Conservation (phyloP, 345 rosid genomes). For the Toxicodendron radicans region DNA sequence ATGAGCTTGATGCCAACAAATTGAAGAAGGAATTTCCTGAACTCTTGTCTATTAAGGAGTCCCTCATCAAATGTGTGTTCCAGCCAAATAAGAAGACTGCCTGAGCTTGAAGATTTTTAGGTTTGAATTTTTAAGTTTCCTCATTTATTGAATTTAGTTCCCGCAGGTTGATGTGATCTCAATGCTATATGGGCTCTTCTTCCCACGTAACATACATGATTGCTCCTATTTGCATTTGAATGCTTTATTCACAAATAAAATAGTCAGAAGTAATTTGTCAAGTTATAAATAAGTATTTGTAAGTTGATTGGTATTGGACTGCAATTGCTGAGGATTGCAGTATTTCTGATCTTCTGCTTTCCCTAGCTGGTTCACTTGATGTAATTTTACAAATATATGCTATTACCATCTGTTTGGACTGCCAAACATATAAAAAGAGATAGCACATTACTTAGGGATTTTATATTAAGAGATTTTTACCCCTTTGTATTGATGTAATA, state of each 20-base stretch:
- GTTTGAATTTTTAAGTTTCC: constrained; percentile 24
- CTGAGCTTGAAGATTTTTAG: constrained; percentile 30
- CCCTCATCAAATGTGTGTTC: constrained; percentile 74
- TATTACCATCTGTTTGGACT: constrained; percentile 1
- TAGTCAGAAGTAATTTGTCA: constrained; percentile 22
- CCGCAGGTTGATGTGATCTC: constrained; percentile 21
- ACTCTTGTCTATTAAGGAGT: constrained; percentile 77
- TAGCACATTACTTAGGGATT: background rate
- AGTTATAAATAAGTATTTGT: constrained; percentile 16
- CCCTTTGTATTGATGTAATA: background rate
- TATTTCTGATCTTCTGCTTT: constrained; percentile 11
- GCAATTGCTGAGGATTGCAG: constrained; percentile 7
- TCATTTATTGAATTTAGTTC: constrained; percentile 27
- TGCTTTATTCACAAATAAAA: constrained; percentile 40
- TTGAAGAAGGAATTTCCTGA: constrained; percentile 84
- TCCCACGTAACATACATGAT: constrained; percentile 16
- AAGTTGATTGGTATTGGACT: constrained; percentile 1
- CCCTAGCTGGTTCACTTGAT: background rate
- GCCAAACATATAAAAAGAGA: background rate
- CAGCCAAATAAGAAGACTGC: constrained; percentile 69
- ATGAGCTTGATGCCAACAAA: constrained; percentile 78
- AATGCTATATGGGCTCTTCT: constrained; percentile 12
- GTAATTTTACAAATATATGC: constrained; percentile 6
- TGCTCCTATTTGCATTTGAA: constrained; percentile 28
- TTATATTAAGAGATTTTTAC: background rate